phyloP scores from a whole-genome alignment of 192 early-diverging fungal species.

The Entomortierella beljakovae region DNA sequence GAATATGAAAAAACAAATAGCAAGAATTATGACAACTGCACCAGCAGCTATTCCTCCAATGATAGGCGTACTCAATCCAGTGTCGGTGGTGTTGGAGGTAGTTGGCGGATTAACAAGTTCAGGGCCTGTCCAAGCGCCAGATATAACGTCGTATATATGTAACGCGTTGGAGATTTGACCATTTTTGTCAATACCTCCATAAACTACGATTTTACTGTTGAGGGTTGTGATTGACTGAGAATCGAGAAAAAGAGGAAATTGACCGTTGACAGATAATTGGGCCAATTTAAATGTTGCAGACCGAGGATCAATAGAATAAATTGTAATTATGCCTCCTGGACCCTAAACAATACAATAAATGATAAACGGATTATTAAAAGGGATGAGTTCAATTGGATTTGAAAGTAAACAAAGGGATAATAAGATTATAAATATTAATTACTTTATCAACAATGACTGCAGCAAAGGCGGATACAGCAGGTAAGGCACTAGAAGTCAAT shows the following conservation, averaged over 20 bases:
- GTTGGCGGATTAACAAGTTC: slow-evolving; percentile 13
- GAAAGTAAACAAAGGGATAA: neutral
- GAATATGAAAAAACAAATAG: slow-evolving; percentile 1
- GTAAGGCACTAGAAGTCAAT: slow-evolving; percentile 23
- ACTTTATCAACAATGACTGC: slow-evolving; percentile 48
- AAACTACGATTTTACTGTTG: slow-evolving; percentile 42
- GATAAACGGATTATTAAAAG: neutral
- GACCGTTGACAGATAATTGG: neutral
- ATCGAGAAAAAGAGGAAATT: slow-evolving; percentile 12
- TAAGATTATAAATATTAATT: neutral
- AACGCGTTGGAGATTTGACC: slow-evolving; percentile 5
- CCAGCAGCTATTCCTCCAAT: slow-evolving; percentile 37
- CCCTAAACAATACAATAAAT: slow-evolving; percentile 4
- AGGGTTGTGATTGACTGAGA: slow-evolving; percentile 34
- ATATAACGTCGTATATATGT: slow-evolving; percentile 36
- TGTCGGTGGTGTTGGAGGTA: neutral
- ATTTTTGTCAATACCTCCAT: slow-evolving; percentile 14
- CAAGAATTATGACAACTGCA: slow-evolving; percentile 10
- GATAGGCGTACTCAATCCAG: slow-evolving; percentile 1
- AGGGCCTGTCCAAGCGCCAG: slow-evolving; percentile 44
- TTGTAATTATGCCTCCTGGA: slow-evolving; percentile 7
- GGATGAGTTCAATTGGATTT: neutral
- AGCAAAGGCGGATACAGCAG: slow-evolving; percentile 27
- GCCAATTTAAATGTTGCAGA: slow-evolving; percentile 4
- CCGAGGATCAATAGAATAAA: slow-evolving; percentile 39